phyloP scores from a whole-genome alignment of 2,329 filamentous ascomycete genomes.

The Ustilaginoidea virens region DNA sequence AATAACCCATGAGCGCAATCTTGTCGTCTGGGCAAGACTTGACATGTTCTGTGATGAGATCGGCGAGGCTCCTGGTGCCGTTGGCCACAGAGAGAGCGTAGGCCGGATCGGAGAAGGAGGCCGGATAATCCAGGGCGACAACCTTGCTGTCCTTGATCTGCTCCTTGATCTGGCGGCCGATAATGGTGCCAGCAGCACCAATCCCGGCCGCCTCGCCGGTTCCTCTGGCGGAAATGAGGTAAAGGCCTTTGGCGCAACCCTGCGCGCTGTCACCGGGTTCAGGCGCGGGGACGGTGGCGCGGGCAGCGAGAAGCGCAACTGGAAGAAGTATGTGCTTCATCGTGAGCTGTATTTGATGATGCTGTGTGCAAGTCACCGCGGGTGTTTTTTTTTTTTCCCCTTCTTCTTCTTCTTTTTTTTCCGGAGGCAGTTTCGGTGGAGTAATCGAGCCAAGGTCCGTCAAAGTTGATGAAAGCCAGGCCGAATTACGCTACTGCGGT shows the following conservation, averaged over 20 bases:
- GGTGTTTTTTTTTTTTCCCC: too few species aligned
- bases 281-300: constrained; percentile 10
- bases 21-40: constrained; percentile 21
- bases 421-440: too few species aligned
- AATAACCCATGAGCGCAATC: constrained; percentile 26
- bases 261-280: constrained; percentile 10
- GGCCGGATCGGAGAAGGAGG: constrained; percentile 14
- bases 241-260: constrained; percentile 20
- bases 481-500: too few species aligned
- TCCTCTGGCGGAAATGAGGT: constrained; percentile 25
- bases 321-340: background rate
- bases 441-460: too few species aligned
- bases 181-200: constrained; percentile 17
- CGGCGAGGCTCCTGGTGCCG: constrained; percentile 16
- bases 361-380: too few species aligned
- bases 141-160: constrained; percentile 19
- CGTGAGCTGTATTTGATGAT: too few species aligned
- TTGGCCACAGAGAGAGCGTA: constrained; percentile 20
- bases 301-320: constrained; percentile 5
- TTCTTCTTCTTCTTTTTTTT: too few species aligned
- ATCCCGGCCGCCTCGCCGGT: constrained; percentile 18
- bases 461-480: too few species aligned
- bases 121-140: constrained; percentile 23
- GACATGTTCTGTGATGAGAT: constrained; percentile 16
- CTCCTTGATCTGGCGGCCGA: constrained; percentile 15